A percentile compares a stretch with the other conserved stretches of the same genome.
Evolutionary conservation across 2,329 filamentous ascomycete genomes (phyloP).

Genomic region (Calycina marina): DNA sequence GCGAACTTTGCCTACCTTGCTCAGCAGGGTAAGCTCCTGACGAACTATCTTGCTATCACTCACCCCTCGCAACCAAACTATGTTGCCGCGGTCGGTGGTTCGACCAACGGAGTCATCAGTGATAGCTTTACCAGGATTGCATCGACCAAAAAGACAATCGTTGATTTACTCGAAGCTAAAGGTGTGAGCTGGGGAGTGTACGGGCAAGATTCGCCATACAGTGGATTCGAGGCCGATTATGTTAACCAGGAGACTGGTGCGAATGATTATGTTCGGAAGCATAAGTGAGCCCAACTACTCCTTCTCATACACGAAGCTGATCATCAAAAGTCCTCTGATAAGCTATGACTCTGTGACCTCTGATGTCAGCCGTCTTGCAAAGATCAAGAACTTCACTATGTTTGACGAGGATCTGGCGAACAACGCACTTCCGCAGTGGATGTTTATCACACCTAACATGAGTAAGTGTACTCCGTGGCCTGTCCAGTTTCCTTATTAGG

Average conservation of each 20-base stretch:
- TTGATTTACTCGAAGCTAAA: conserved; percentile 33
- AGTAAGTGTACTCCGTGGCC: conserved; percentile 28
- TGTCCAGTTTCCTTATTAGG: not conserved
- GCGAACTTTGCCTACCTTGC: conserved; percentile 40
- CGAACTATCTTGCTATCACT: conserved; percentile 45
- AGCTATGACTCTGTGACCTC: conserved; percentile 49
- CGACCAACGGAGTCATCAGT: conserved; percentile 55
- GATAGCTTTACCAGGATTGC: conserved; percentile 45
- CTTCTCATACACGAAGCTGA: conserved; percentile 23
- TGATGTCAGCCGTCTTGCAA: conserved; percentile 41
- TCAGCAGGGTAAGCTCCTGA: conserved; percentile 44
- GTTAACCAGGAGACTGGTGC: conserved; percentile 48
- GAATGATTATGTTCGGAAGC: conserved; percentile 71
- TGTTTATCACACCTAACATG: conserved; percentile 63
- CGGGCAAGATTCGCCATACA: conserved; percentile 61
- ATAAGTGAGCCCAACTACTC: conserved; percentile 36
- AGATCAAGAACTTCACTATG: conserved; percentile 58
- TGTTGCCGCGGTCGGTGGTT: conserved; percentile 48
- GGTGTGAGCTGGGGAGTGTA: conserved; percentile 49
- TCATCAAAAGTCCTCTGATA: conserved; percentile 29
- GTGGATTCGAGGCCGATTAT: conserved; percentile 56
- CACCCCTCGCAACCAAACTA: conserved; percentile 70
- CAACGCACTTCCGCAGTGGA: conserved; percentile 55
- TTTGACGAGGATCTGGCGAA: conserved; percentile 53
- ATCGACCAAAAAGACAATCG: conserved; percentile 40